Conservation (phyloP, 1,284 basidiomycete species). For the Exobasidium rhododendri region DNA sequence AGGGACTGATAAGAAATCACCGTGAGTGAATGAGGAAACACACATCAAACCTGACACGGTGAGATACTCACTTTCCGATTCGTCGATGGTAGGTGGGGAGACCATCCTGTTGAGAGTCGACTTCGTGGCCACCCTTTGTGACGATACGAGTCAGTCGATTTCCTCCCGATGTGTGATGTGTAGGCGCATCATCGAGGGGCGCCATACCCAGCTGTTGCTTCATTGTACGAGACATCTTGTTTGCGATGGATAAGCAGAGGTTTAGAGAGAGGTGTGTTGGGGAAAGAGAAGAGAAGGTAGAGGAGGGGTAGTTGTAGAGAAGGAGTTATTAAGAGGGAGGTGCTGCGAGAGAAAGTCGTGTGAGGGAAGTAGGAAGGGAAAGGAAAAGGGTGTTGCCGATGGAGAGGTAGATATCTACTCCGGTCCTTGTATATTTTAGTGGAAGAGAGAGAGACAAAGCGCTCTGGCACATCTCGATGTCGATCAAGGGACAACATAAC, state of each 20-base stretch:
- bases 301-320: neutral
- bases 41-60: neutral
- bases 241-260: neutral
- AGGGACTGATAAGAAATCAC: slow-evolving; percentile 23
- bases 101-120: slow-evolving; percentile 31
- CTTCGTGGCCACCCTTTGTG: slow-evolving; percentile 24
- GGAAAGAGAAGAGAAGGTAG: too few relatives aligned
- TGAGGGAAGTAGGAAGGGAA: neutral
- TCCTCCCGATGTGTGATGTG: slow-evolving; percentile 14
- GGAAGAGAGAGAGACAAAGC: too few relatives aligned
- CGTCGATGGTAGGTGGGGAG: slow-evolving; percentile 37
- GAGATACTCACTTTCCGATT: slow-evolving; percentile 24
- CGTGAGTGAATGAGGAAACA: slow-evolving; percentile 29
- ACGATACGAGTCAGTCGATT: slow-evolving; percentile 27
- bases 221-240: slow-evolving; percentile 24
- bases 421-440: too few relatives aligned
- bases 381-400: neutral
- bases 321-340: too few relatives aligned
- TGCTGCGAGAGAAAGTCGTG: too few relatives aligned
- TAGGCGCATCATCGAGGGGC: slow-evolving; percentile 21
- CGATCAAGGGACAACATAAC: too few relatives aligned
- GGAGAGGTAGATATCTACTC: too few relatives aligned
- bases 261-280: too few relatives aligned
- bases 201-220: slow-evolving; percentile 32
- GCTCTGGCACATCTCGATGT: too few relatives aligned